Percentiles rank a stretch among this genome's conserved stretches.
phyloP scores from a whole-genome alignment of 2,329 filamentous ascomycete genomes.

The Stylonectria norvegica region DNA sequence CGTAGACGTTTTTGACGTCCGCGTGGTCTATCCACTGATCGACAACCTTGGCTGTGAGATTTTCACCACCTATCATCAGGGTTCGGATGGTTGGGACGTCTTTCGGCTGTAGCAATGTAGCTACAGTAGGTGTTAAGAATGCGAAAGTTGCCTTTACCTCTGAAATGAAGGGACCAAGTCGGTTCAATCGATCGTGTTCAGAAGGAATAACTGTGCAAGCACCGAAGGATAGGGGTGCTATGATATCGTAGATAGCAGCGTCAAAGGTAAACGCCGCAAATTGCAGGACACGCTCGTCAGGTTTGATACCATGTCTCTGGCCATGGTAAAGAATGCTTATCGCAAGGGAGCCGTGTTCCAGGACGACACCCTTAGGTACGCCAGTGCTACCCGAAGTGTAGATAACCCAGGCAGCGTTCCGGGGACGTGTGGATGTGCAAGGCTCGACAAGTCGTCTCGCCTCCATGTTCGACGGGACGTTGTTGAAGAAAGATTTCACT shows the following conservation, averaged over 20 bases:
- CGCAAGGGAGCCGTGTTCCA: conserved; percentile 18
- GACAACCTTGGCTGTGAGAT: conserved; percentile 3
- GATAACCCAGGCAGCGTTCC: conserved; percentile 21
- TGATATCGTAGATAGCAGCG: conserved; percentile 25
- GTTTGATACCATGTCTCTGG: conserved; percentile 20
- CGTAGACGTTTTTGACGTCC: conserved; percentile 22
- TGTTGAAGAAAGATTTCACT: conserved; percentile 9
- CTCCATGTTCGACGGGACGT: not conserved
- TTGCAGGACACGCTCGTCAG: conserved; percentile 29
- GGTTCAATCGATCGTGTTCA: conserved; percentile 37
- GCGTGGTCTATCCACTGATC: conserved; percentile 22
- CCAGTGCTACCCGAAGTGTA: conserved; percentile 20
- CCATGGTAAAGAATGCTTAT: conserved; percentile 20
- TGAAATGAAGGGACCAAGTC: conserved; percentile 23
- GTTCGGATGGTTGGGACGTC: not conserved
- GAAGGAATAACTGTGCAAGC: conserved; percentile 35
- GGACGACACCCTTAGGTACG: conserved; percentile 19
- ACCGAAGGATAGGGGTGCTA: conserved; percentile 20
- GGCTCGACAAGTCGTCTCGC: conserved; percentile 6
- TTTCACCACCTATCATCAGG: conserved; percentile 1
- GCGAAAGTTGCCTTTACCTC: conserved; percentile 18
- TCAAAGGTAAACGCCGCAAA: conserved; percentile 34
- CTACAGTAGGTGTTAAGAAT: not conserved
- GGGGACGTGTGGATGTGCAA: not conserved
- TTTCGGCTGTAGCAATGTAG: not conserved